Base-by-base conservation (phyloP, 2,329 filamentous ascomycete genomes). In the Colletotrichum sp. region DNA sequence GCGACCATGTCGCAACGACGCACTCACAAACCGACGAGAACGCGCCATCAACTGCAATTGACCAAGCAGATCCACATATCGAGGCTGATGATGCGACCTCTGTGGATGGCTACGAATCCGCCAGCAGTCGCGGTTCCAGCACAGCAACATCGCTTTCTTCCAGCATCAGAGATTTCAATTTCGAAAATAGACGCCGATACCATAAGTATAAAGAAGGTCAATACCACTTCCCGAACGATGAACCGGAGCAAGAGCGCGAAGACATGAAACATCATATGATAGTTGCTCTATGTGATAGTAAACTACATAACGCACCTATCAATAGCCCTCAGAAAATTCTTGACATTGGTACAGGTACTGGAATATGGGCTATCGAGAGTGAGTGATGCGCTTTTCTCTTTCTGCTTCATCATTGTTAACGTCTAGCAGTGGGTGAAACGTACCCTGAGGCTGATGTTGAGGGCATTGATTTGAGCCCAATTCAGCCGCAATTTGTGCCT, bases 401-500 rank as follows among this genome's bases (percentile, higher is more conserved):
- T 5, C 18, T 66, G 8, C 7, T 30, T 55, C 9, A 32, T 28
- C 6, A 30, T 12, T 12, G 5, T 8, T 67, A 18, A 55, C 30
- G 16, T 12, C 8, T 18, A n/a, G 8, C 5, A 89, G 88, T 80
- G 21, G 80, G 78, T 7, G 80, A 82, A 34, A 7, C 61, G 8
- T 79, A 77, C 34, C 78, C 79, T 9, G 76, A 75, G 6, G 77
- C 80, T 8, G 64, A 79, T 24, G 78, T 79, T 8, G 79, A 89
- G 7, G 90, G 79, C 2, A 79, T 76, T n/a, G 80, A 81, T 16
- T 61, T 81, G n/a, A 80, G 78, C 24, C 79, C 78, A 10, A 81
- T 80, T 8, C 79, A 80, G 60, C 70, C 78, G 2, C 48, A 76
- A 36, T 81, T 78, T 76, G 92, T 95, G 1, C 94, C 94, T 1